Percentiles rank a stretch among this genome's conserved stretches.
These are phyloP conservation scores for Monosporascus sp. DNA, from an alignment of 2,329 filamentous ascomycete genomes.

Conservation along the genomic window DNA sequence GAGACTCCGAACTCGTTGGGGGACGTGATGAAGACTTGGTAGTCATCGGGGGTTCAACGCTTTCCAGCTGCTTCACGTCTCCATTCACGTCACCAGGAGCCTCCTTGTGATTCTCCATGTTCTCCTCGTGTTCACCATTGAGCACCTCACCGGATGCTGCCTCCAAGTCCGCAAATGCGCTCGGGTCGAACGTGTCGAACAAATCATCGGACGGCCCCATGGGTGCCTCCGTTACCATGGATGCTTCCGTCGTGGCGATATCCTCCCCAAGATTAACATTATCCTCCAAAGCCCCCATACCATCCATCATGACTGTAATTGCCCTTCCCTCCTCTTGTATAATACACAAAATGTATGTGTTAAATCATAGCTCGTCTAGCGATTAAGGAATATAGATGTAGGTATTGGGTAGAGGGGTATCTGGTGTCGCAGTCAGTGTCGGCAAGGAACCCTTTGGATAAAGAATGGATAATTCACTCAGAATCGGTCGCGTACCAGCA, in stretches of 20 bases:
- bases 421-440: background rate
- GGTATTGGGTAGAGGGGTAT: background rate
- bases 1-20: constrained; percentile 2
- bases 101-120: background rate
- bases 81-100: background rate
- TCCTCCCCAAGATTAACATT: background rate
- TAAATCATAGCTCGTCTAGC: background rate
- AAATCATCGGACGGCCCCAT: background rate
- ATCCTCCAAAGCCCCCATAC: background rate
- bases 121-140: background rate
- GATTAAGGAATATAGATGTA: background rate
- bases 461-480: background rate
- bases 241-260: background rate
- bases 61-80: constrained; percentile 1
- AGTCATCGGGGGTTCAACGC: constrained; percentile 5
- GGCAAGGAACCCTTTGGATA: background rate
- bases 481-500: background rate
- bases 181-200: background rate
- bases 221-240: background rate
- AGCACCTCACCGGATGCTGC: background rate
- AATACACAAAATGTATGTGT: background rate
- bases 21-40: background rate
- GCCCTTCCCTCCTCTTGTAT: background rate
- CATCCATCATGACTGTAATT: background rate
- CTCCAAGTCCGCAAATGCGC: background rate